These are phyloP conservation scores for Pyrus communis DNA, from an alignment of 306 rosid species.

Conservation along the genomic window DNA sequence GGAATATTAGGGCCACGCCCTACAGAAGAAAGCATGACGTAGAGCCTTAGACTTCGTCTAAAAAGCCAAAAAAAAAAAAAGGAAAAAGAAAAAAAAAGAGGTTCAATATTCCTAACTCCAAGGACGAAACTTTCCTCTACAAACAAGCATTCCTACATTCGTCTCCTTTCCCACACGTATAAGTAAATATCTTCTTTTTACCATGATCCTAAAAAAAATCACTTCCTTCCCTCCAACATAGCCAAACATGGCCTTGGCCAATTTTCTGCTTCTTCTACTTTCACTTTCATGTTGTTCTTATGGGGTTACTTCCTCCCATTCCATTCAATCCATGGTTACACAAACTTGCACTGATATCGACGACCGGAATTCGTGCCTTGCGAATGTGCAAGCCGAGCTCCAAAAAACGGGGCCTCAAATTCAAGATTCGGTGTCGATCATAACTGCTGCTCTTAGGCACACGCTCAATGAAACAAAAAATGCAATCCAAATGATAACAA, in stretches of 20 bases:
- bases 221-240: conserved; percentile 15
- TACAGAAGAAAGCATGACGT: conserved; percentile 60
- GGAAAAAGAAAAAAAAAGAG: conserved; percentile 6
- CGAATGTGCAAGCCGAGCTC: conserved; percentile 51
- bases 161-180: conserved; percentile 9
- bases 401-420: conserved; percentile 19
- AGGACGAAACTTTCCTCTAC: conserved; percentile 25
- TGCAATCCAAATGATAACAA: conserved; percentile 60
- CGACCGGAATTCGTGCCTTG: conserved; percentile 49
- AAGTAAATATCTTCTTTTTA: conserved; percentile 18
- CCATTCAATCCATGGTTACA: conserved; percentile 43
- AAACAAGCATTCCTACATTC: conserved; percentile 17
- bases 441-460: conserved; percentile 60
- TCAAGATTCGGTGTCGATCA: conserved; percentile 31
- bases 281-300: conserved; percentile 20
- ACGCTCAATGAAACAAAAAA: conserved; percentile 53
- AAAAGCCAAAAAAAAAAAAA: conserved; percentile 38
- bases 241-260: conserved; percentile 39
- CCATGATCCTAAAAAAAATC: conserved; percentile 11
- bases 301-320: conserved; percentile 30
- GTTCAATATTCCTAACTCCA: conserved; percentile 11
- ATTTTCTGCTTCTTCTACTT: conserved; percentile 39
- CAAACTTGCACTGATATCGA: conserved; percentile 53
- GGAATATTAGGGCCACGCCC: conserved; percentile 38
- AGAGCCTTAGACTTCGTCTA: conserved; percentile 15